phyloP scores from a whole-genome alignment of 164 flowering plant species.

The Brasenia schreberi region DNA sequence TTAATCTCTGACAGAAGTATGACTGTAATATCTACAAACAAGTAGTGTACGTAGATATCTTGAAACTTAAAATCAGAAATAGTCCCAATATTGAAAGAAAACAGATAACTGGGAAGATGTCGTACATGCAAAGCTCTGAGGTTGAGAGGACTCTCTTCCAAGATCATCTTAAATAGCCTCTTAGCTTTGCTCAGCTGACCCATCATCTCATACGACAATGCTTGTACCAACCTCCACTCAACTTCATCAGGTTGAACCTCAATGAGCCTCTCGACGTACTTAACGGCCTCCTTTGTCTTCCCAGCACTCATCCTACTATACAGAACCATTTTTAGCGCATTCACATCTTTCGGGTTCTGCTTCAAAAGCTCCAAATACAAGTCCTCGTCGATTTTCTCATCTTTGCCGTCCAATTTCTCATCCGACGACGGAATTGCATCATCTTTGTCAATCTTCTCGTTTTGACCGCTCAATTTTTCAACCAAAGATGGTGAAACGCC shows the following conservation, averaged over 20 bases:
- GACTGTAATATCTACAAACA: no score
- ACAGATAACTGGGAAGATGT: not conserved
- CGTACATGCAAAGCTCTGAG: constrained; percentile 91
- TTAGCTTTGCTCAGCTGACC: constrained; percentile 59
- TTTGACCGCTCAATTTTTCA: not conserved
- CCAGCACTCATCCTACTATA: constrained; percentile 69
- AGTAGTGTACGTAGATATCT: no score
- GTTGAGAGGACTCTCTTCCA: constrained; percentile 62
- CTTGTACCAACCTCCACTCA: constrained; percentile 89
- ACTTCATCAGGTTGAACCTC: constrained; percentile 58
- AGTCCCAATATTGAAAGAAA: no score
- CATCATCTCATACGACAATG: constrained; percentile 73
- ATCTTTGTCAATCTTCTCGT: not conserved
- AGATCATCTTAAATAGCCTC: constrained; percentile 54
- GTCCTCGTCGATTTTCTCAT: constrained; percentile 29
- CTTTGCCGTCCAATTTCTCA: constrained; percentile 13
- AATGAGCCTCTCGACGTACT: constrained; percentile 68
- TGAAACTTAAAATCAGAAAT: no score
- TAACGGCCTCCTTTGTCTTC: constrained; percentile 46
- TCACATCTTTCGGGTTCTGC: constrained; percentile 48
- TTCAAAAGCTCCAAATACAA: constrained; percentile 54
- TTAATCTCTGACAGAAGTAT: no score
- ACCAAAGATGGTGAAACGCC: not conserved
- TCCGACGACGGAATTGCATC: constrained; percentile 10
- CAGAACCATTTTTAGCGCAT: constrained; percentile 66